Evolutionary conservation across 192 early-diverging fungal species (phyloP).

Genomic region (Coemansia sp.): DNA sequence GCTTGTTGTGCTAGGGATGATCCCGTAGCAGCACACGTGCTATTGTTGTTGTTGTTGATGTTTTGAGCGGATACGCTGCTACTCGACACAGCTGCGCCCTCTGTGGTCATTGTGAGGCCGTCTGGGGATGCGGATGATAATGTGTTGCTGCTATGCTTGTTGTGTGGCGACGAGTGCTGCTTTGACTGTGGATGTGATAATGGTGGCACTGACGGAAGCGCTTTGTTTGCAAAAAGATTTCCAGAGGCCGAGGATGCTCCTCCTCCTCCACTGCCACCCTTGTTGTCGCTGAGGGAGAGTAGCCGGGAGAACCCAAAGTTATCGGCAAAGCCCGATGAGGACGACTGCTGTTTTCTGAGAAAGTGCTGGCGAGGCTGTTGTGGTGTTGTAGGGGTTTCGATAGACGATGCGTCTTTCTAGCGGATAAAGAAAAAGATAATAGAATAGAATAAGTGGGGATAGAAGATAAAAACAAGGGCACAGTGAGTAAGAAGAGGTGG

Average conservation of each 20-base stretch:
- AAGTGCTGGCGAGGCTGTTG: slow-evolving; percentile 20
- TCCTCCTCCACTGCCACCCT: not conserved
- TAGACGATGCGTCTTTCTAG: slow-evolving; percentile 34
- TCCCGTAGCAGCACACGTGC: not conserved
- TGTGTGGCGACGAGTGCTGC: slow-evolving; percentile 4
- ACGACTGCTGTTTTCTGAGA: slow-evolving; percentile 53
- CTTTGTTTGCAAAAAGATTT: slow-evolving; percentile 38
- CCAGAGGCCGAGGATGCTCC: slow-evolving; percentile 12
- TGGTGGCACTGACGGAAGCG: slow-evolving; percentile 29
- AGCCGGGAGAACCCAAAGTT: slow-evolving; percentile 45
- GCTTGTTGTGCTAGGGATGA: not conserved
- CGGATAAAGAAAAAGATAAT: not conserved
- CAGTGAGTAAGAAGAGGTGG: not conserved
- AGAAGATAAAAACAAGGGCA: not conserved
- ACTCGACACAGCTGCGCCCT: not conserved
- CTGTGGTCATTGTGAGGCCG: slow-evolving; percentile 5
- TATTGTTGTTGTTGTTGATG: not conserved
- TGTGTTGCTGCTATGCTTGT: not conserved
- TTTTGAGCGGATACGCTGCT: not conserved
- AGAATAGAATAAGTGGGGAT: not conserved
- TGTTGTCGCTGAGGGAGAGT: slow-evolving; percentile 32
- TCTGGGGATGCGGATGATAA: slow-evolving; percentile 5
- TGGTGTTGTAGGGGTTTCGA: slow-evolving; percentile 8
- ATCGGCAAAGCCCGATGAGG: slow-evolving; percentile 48
- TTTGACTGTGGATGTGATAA: slow-evolving; percentile 5